phyloP scores from a whole-genome alignment of 176 grass and related monocot genomes.

The Puccinellia tenuiflora region DNA sequence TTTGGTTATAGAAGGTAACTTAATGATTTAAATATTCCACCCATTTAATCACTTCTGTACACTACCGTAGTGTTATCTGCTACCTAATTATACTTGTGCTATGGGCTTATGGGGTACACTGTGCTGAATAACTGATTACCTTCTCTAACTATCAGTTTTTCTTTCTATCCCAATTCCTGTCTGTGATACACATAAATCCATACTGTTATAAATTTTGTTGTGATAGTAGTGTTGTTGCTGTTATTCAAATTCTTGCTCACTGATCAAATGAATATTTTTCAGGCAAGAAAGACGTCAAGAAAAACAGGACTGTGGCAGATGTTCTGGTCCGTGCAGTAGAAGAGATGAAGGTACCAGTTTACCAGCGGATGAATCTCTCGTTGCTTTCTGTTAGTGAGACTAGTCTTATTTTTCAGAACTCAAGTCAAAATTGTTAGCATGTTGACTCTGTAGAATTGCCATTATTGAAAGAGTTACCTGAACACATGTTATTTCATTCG shows the following conservation, averaged over 20 bases:
- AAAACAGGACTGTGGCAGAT: not conserved
- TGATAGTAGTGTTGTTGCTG: not conserved
- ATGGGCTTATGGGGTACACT: not conserved
- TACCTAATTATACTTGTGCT: not conserved
- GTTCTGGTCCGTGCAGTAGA: not conserved
- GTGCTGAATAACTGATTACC: not conserved
- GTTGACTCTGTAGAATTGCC: not conserved
- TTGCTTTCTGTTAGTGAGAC: not conserved
- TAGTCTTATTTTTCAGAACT: not conserved
- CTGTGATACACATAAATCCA: not conserved
- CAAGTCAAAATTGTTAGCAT: not conserved
- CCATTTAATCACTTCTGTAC: not conserved
- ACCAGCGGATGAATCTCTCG: not conserved
- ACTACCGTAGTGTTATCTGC: not conserved
- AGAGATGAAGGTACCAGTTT: not conserved
- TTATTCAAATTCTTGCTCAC: not conserved
- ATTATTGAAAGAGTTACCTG: not conserved
- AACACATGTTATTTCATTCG: not conserved
- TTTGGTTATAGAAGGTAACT: not conserved
- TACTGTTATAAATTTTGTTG: not conserved
- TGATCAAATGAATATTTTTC: not conserved
- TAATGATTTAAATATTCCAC: not conserved
- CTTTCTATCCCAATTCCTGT: not conserved
- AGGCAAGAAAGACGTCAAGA: not conserved
- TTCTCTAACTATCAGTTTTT: not conserved